Evolutionary conservation across 1,139 yeast species (phyloP).

Genomic region (Arxiozyma heterogenica): DNA sequence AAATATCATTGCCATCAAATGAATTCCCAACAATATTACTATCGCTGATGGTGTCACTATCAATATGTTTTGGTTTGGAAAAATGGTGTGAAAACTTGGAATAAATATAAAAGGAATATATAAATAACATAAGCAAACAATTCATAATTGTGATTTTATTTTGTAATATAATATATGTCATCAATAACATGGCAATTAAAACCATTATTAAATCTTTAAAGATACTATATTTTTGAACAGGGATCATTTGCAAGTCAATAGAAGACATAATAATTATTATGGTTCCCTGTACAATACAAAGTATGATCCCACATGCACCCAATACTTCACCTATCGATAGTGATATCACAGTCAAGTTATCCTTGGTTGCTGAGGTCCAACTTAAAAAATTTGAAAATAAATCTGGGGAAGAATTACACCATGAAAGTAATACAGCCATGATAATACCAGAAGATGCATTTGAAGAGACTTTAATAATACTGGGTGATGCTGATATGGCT

Average conservation of each 20-base stretch:
- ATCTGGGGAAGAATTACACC: constrained; percentile 94
- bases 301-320: constrained; percentile 32
- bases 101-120: constrained; percentile 21
- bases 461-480: constrained; percentile 1
- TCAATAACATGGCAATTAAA: constrained; percentile 17
- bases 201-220: constrained; percentile 24
- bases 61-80: neutral
- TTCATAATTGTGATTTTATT: constrained; percentile 22
- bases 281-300: constrained; percentile 30
- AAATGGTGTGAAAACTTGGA: constrained; percentile 10
- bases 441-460: constrained; percentile 17
- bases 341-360: constrained; percentile 40
- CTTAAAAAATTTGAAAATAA: constrained; percentile 58
- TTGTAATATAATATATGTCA: constrained; percentile 20
- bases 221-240: constrained; percentile 16
- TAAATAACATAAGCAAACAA: constrained; percentile 22
- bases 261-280: constrained; percentile 26
- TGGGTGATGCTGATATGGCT: neutral
- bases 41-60: neutral
- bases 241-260: constrained; percentile 14
- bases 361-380: constrained; percentile 38
- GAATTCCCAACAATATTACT: neutral
- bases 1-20: neutral
- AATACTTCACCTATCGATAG: constrained; percentile 78
- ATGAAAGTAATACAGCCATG: constrained; percentile 50